A percentile compares a stretch with the other conserved stretches of the same genome.
Conservation (phyloP, 768 basidiomycete species). For the Termitomyces sp. region DNA sequence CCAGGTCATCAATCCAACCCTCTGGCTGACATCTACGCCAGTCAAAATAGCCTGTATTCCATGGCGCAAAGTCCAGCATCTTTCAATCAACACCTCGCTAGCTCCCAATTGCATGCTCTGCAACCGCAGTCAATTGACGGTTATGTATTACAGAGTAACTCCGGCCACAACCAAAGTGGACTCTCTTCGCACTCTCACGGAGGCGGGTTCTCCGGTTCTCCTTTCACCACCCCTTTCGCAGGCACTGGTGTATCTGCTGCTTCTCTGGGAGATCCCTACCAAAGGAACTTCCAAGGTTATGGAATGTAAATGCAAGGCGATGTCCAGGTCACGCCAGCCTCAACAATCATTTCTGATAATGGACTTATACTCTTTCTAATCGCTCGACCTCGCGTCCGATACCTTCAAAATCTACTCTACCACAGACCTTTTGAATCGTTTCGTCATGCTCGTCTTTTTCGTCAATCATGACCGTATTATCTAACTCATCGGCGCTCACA, state of each 20-base stretch:
- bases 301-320: slow-evolving; percentile 58
- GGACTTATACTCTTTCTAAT: slow-evolving; percentile 41
- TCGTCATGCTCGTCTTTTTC: slow-evolving; percentile 34
- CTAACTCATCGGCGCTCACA: slow-evolving; percentile 30
- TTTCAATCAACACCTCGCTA: slow-evolving; percentile 56
- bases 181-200: slow-evolving; percentile 56
- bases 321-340: slow-evolving; percentile 18
- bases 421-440: slow-evolving; percentile 39
- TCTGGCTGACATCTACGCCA: slow-evolving; percentile 63
- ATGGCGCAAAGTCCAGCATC: slow-evolving; percentile 50
- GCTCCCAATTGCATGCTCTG: slow-evolving; percentile 52
- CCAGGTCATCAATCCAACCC: slow-evolving; percentile 46
- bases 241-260: slow-evolving; percentile 48
- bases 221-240: slow-evolving; percentile 50
- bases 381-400: slow-evolving; percentile 24
- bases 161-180: slow-evolving; percentile 55
- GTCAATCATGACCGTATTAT: slow-evolving; percentile 17
- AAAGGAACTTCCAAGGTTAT: slow-evolving; percentile 59
- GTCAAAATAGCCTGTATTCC: slow-evolving; percentile 60
- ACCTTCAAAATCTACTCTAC: slow-evolving; percentile 40
- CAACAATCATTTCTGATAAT: slow-evolving; percentile 16
- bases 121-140: slow-evolving; percentile 76
- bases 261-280: slow-evolving; percentile 72
- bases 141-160: slow-evolving; percentile 75
- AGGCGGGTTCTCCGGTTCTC: slow-evolving; percentile 55